Base-by-base conservation (phyloP, 164 flowering plant species). In the Cinnamomum micranthum region DNA sequence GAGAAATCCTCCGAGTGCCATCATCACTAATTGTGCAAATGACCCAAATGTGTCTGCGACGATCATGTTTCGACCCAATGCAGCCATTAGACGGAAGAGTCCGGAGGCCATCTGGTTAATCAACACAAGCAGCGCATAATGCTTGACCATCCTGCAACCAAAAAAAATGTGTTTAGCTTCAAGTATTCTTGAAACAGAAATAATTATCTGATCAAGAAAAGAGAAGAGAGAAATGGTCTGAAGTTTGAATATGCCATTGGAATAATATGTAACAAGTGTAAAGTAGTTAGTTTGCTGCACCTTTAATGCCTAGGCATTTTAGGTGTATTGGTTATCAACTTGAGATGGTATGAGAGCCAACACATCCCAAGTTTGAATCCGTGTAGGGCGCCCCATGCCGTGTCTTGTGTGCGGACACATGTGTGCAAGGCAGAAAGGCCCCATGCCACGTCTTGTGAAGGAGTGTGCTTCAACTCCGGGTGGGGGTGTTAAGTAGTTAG, bases 1-100 rank as follows among this genome's bases (percentile, higher is more conserved):
- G 62, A 88, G 67, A 78, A 84, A 79, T 17, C 91, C 91, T 59
- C 92, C 85, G 62, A 87, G 70, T 19, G 78, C 84, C 69, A 86
- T 65, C 12, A 80, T 59, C 9, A 72, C 33, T 65, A 87, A 81
- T 60, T 87, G 60, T 19, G 80, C 84, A 75, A 81, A 83, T 22
- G 82, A 63, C 6, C 88, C 89, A 68, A 83, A 84, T 75, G 88
- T 80, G 80, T 78, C 81, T 28, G 90, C 86, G 59, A 88, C 60
- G 22, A 86, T 80, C 88, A 86, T 83, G 77, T 80, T 77, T 72
- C 92, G 81, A 6, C 92, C 88, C 3, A 79, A 1, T 20, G 81
- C 81, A 12, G 76, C 88, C 31, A 82, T 77, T 6, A 81, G 62
- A 59, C 88, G 81, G 69, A 87, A 88, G 59, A 88, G 70, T 27